These are phyloP conservation scores for Penicillium sp. DNA, from an alignment of 2,329 filamentous ascomycete species.

Conservation along the genomic window DNA sequence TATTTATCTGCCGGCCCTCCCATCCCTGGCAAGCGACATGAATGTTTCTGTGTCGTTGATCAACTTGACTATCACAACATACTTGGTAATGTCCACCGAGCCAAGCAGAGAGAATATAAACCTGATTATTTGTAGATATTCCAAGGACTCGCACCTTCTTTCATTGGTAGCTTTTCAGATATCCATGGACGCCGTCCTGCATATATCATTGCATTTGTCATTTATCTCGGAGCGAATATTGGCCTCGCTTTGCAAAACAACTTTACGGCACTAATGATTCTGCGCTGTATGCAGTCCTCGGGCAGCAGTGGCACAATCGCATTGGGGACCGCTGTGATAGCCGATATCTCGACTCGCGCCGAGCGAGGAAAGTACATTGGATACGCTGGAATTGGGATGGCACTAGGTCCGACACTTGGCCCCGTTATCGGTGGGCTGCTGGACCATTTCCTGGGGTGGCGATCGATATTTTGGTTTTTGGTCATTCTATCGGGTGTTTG, in stretches of 20 bases:
- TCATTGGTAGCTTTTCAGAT: conserved; percentile 60
- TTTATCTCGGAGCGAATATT: conserved; percentile 38
- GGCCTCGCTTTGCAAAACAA: conserved; percentile 38
- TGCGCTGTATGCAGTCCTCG: conserved; percentile 39
- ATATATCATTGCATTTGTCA: conserved; percentile 56
- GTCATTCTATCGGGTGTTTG: conserved; percentile 48
- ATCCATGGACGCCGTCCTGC: conserved; percentile 60
- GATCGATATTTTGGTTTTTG: conserved; percentile 69
- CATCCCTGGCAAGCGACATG: conserved; percentile 32
- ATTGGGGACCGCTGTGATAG: conserved; percentile 67
- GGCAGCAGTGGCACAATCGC: conserved; percentile 68
- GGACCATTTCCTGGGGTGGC: conserved; percentile 63
- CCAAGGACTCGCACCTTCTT: conserved; percentile 59
- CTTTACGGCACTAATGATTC: conserved; percentile 35
- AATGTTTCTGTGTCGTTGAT: conserved; percentile 24
- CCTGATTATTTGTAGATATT: conserved; percentile 43
- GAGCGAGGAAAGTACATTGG: conserved; percentile 74
- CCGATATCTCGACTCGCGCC: conserved; percentile 66
- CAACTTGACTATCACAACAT: conserved; percentile 38
- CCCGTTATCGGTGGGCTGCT: conserved; percentile 65
- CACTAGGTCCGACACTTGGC: conserved; percentile 51
- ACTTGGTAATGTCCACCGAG: conserved; percentile 38
- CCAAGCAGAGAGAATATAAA: neutral
- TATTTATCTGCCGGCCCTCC: conserved; percentile 42
- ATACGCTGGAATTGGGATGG: conserved; percentile 59